Base-by-base conservation (phyloP, 2,329 filamentous ascomycete genomes). In the Blastomyces gilchristii region DNA sequence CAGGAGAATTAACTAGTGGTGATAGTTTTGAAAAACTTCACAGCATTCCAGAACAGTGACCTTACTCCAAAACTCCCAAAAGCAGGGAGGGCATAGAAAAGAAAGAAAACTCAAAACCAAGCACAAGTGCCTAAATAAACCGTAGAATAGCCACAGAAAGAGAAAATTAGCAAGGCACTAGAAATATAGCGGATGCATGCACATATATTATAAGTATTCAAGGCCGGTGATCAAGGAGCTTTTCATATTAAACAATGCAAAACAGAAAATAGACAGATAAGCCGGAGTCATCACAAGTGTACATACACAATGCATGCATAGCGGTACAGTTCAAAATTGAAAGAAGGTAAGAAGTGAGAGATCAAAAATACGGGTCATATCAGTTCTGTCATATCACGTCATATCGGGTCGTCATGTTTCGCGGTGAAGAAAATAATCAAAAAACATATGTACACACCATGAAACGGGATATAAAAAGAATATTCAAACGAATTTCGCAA, bases 101-200 rank as follows among this genome's bases (percentile, higher is more conserved):
- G 3, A 28, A 34, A 34, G 5, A 22, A 4, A 25, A 25, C 9
- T 25, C 18, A n/a, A 25, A 58, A 65, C 65, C 8, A 71, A 67
- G 43, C 56, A 57, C 58, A 62, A 28, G 37, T 25, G 47, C 34
- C n/a, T 25, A 47, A 31, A 37, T 49, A 54, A 58, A 47, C 37
- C 2, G 31, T 3, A 45, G 16, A 6, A 61, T 28, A 39, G 49
- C 34, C 39, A 37, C 11, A 31, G 14, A 31, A 53, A 39, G 8
- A 9, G 9, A 37, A 37, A 45, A 45, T 18, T 45, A 18, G 18
- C 18, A 22, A 22, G 31, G 1, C 31, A 22, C 9, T 2, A 16
- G 28, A 54, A 18, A 31, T 54, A 37, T n/a, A 12, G 22, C 9
- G 2, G 22, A 50, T 14, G 9, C 12, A 37, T 37, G 34, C 37